Evolutionary conservation across 2,329 filamentous ascomycete species (phyloP).

Genomic region (Aspergillus clavatus): DNA sequence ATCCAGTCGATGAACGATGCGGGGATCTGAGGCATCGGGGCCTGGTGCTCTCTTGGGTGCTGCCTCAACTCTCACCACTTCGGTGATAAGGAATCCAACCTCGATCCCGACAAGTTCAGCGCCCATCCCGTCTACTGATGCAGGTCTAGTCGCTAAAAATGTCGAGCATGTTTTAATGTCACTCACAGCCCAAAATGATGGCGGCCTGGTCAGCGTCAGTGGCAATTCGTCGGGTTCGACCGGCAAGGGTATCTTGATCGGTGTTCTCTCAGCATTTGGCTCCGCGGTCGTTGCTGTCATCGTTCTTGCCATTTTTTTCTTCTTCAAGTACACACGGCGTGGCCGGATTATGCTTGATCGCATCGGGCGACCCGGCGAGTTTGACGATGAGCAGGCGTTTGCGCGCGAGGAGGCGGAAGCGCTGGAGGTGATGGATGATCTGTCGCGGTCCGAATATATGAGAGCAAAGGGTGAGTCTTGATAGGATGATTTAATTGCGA

Average conservation of each 20-base stretch:
- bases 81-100: conserved; percentile 27
- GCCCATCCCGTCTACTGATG: conserved; percentile 10
- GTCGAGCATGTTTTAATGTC: conserved; percentile 38
- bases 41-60: conserved; percentile 31
- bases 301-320: conserved; percentile 77
- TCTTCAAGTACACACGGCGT: conserved; percentile 83
- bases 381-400: conserved; percentile 95
- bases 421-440: conserved; percentile 90
- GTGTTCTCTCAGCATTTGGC: conserved; percentile 88
- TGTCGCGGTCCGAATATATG: conserved; percentile 83
- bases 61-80: conserved; percentile 32
- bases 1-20: conserved; percentile 36
- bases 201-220: conserved; percentile 28
- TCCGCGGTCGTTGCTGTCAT: conserved; percentile 80
- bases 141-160: conserved; percentile 20
- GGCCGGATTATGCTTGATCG: conserved; percentile 91
- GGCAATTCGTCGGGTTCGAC: conserved; percentile 49
- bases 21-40: conserved; percentile 37
- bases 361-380: conserved; percentile 89
- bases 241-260: conserved; percentile 82
- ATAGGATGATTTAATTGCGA: not conserved
- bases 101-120: conserved; percentile 22
- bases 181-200: conserved; percentile 22
- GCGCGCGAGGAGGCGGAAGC: conserved; percentile 90
- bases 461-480: conserved; percentile 75